Base-by-base conservation (phyloP, 2,329 filamentous ascomycete species). In the Lachnellula suecica region DNA sequence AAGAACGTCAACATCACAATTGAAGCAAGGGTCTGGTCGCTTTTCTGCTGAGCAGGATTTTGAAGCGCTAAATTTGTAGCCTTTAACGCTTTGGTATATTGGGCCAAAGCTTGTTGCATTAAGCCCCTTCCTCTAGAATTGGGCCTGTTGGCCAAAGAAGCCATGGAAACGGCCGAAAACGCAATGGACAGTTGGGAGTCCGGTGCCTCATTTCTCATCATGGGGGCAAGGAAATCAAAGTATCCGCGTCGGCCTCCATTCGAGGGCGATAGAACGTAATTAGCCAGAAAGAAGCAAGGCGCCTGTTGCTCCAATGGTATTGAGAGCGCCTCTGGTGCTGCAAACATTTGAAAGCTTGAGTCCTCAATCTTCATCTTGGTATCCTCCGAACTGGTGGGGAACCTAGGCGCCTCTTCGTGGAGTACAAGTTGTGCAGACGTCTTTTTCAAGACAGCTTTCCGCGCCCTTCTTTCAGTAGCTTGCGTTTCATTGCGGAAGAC, bases 401-500 rank as follows among this genome's bases (percentile, higher is more conserved):
- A 49, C 11, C 54, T 38, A 6, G 54, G 43, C 34, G 54, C 40
- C 24, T 57, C 49, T 10, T 25, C 58, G 4, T 41, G 34, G 38
- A 58, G 51, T 11, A 44, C 49, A n/a, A 59, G 53, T 11, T 59
- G 57, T 4, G 51, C 52, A 11, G 41, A 20, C 59, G 80, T 83
- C 64, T 72, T 76, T 66, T 68, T 79, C 38, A 71, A 75, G 62
- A 69, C 77, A 31, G 78, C 76, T 62, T 79, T 83, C 51, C 78
- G 77, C 15, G 81, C 84, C 62, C 84, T 78, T 56, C 79, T 76
- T 63, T 84, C 83, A 29, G 85, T 86, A 1, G 84, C 83, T 59
- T 82, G 80, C 24, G 85, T 89, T 71, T 89, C 85, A 66, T 89
- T 86, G 51, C 86, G 82, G 61, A 89, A 88, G 49, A 89, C 80